These are phyloP conservation scores for Eucalyptus brandiana DNA, from an alignment of 345 rosid genomes.

Conservation along the genomic window DNA sequence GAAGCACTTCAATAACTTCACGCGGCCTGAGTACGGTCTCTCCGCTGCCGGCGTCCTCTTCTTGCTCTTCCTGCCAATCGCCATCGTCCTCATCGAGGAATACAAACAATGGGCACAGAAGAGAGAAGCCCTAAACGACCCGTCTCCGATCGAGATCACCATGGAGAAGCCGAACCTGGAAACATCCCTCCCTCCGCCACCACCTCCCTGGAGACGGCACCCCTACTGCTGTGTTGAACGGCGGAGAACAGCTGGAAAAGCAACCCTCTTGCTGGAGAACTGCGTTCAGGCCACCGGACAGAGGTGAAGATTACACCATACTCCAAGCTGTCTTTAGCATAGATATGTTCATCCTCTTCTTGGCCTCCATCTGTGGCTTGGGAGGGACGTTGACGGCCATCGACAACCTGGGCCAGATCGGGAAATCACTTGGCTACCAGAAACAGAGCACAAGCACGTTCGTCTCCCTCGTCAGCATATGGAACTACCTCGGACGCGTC, in stretches of 20 bases:
- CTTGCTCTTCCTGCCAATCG: conserved; percentile 41
- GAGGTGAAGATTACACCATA: conserved; percentile 57
- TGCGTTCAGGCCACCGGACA: conserved; percentile 24
- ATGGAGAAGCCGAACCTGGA: conserved; percentile 4
- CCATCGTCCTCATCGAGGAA: conserved; percentile 37
- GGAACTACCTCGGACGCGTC: conserved; percentile 55
- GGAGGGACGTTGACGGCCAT: conserved; percentile 52
- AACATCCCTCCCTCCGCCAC: neutral
- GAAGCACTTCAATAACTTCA: conserved; percentile 6
- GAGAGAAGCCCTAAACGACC: conserved; percentile 10
- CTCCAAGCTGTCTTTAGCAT: conserved; percentile 44
- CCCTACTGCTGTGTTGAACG: neutral
- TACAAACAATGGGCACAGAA: conserved; percentile 22
- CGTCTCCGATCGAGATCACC: conserved; percentile 9
- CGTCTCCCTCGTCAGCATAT: conserved; percentile 52
- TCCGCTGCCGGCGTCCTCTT: conserved; percentile 33
- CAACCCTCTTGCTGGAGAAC: conserved; percentile 39
- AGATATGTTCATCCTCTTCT: conserved; percentile 46
- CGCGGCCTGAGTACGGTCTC: conserved; percentile 17
- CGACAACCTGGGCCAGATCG: conserved; percentile 62
- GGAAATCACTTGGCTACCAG: conserved; percentile 42
- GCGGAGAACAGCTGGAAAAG: neutral
- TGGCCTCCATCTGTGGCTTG: conserved; percentile 43
- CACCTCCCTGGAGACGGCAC: neutral
- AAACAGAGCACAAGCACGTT: conserved; percentile 24